Conservation (phyloP, 1,139 yeast genomes). For the Kodamaea fungicola region DNA sequence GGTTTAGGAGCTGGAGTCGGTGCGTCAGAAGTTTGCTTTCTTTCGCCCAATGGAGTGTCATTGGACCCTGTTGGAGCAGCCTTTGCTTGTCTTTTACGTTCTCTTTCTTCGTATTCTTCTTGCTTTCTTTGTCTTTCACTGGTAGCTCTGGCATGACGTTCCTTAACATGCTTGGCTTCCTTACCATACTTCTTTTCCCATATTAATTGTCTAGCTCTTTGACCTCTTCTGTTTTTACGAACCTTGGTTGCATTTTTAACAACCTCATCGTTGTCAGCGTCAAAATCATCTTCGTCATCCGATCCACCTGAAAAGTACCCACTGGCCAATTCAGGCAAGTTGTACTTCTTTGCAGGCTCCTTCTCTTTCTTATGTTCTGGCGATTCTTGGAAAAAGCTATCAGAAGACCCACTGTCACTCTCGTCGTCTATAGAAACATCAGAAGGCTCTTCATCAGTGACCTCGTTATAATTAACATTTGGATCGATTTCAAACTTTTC, state of each 20-base stretch:
- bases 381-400: conserved; percentile 35
- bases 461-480: conserved; percentile 52
- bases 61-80: conserved; percentile 27
- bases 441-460: conserved; percentile 60
- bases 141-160: conserved; percentile 51
- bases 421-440: conserved; percentile 18
- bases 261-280: conserved; percentile 55
- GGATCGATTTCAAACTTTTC: conserved; percentile 41
- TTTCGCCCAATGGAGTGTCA: conserved; percentile 36
- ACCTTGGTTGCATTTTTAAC: conserved; percentile 51
- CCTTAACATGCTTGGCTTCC: conserved; percentile 77
- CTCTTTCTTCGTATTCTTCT: conserved; percentile 70
- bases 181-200: conserved; percentile 91
- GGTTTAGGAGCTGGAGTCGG: conserved; percentile 9
- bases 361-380: conserved; percentile 13
- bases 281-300: conserved; percentile 51
- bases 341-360: conserved; percentile 22
- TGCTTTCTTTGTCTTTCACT: conserved; percentile 60
- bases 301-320: conserved; percentile 83
- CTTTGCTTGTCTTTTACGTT: conserved; percentile 57
- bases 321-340: conserved; percentile 66
- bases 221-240: conserved; percentile 91
- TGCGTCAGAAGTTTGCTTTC: conserved; percentile 16
- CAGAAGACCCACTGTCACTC: conserved; percentile 22
- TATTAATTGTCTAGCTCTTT: conserved; percentile 91